A percentile compares a stretch with the other conserved stretches of the same genome.
Conservation (phyloP, 805 yeast genomes). For the Lipomyces kockii region DNA sequence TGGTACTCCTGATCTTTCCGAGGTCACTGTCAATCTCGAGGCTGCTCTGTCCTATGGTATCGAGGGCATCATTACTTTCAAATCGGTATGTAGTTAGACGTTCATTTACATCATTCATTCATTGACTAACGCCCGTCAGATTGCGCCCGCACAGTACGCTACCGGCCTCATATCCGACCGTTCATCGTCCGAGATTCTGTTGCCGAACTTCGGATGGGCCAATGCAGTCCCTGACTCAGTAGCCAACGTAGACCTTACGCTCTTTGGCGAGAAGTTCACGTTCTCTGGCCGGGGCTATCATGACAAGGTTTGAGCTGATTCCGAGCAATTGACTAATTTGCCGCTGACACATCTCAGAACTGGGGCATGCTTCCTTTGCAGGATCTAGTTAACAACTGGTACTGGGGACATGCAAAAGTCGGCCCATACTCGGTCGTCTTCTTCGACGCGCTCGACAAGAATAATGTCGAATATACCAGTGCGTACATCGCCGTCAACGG, state of each 20-base stretch:
- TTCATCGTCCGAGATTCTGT: constrained; percentile 2
- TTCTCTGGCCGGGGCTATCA: constrained; percentile 20
- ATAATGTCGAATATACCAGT: constrained; percentile 4
- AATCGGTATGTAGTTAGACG: background rate
- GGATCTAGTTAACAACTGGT: constrained; percentile 11
- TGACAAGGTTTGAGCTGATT: constrained; percentile 5
- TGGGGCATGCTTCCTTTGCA: constrained; percentile 11
- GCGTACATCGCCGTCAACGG: constrained; percentile 19
- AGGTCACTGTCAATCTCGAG: constrained; percentile 11
- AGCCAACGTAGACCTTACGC: constrained; percentile 10
- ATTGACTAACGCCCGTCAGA: background rate
- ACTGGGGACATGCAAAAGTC: constrained; percentile 19
- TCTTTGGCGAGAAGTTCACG: constrained; percentile 12
- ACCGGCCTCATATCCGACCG: constrained; percentile 5
- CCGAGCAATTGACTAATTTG: background rate
- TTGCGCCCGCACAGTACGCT: constrained; percentile 21
- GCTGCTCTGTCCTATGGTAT: constrained; percentile 4
- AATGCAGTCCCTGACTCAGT: constrained; percentile 21
- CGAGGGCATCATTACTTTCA: constrained; percentile 12
- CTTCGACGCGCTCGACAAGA: constrained; percentile 10
- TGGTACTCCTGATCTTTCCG: constrained; percentile 16
- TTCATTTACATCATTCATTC: background rate
- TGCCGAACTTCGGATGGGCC: constrained; percentile 19
- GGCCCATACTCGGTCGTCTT: constrained; percentile 22
- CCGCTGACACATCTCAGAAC: background rate